Percentiles rank a stretch among this genome's conserved stretches.
These are phyloP conservation scores for Haplographium delicatum DNA, from an alignment of 495 filamentous ascomycete species.

Conservation along the genomic window DNA sequence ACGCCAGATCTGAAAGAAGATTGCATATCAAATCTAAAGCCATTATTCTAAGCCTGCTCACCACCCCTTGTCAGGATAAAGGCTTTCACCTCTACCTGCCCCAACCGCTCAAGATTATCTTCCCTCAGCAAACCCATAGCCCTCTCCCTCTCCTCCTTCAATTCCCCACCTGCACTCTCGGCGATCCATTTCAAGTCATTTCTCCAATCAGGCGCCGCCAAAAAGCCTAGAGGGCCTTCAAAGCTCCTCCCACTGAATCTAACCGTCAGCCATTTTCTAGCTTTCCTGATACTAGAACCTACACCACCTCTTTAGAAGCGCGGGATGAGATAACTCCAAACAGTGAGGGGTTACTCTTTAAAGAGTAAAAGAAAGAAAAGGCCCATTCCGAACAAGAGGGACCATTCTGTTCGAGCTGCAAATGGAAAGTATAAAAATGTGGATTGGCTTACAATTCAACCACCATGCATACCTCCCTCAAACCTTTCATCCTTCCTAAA, in stretches of 20 bases:
- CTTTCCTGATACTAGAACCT: too few species aligned
- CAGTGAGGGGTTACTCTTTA: too few species aligned
- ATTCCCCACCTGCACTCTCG: conserved; percentile 3
- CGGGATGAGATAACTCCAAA: too few species aligned
- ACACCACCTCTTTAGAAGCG: too few species aligned
- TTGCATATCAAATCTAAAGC: too few species aligned
- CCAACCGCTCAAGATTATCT: not conserved
- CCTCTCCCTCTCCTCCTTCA: conserved; percentile 11
- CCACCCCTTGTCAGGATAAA: conserved; percentile 22
- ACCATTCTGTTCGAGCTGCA: too few species aligned
- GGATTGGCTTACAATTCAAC: too few species aligned
- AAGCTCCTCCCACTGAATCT: conserved; percentile 11
- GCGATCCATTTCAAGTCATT: conserved; percentile 19
- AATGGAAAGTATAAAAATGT: too few species aligned
- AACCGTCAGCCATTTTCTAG: too few species aligned
- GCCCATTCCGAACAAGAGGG: too few species aligned
- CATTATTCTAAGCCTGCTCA: conserved; percentile 19
- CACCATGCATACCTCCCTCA: conserved; percentile 18
- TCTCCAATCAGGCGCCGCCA: conserved; percentile 17
- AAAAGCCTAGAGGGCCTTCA: conserved; percentile 13
- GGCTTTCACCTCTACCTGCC: not conserved
- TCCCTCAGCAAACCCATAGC: not conserved
- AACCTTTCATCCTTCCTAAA: conserved; percentile 13
- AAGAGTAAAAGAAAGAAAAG: too few species aligned
- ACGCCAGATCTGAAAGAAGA: too few species aligned